phyloP scores from a whole-genome alignment of 2,329 filamentous ascomycete species.

The Sordariomycetes sp. region DNA sequence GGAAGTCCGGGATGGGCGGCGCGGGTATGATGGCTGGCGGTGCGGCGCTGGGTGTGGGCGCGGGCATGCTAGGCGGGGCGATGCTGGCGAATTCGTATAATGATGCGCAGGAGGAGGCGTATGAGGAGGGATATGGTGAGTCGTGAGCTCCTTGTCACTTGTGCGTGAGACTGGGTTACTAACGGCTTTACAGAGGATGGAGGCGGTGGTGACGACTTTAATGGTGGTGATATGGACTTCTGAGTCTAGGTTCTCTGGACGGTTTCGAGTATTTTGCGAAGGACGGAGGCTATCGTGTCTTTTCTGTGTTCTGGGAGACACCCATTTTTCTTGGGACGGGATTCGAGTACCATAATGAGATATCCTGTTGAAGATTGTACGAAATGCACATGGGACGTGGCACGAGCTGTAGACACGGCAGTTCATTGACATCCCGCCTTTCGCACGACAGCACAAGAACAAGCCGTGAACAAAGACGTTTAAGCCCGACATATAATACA shows the following conservation, averaged over 20 bases:
- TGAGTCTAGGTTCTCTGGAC: conserved; percentile 11
- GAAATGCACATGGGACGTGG: neutral
- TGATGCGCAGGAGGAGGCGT: conserved; percentile 45
- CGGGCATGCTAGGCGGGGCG: conserved; percentile 67
- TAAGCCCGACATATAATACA: neutral
- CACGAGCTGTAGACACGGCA: neutral
- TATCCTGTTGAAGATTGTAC: neutral
- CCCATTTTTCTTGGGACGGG: neutral
- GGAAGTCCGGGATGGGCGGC: conserved; percentile 31
- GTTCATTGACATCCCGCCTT: conserved; percentile 1
- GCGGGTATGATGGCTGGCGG: conserved; percentile 41
- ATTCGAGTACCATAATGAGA: neutral
- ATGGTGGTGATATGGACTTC: conserved; percentile 17
- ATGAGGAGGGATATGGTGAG: conserved; percentile 28
- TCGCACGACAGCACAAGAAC: neutral
- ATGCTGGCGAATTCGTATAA: conserved; percentile 56
- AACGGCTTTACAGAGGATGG: conserved; percentile 2
- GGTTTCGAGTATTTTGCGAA: neutral
- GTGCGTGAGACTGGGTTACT: neutral
- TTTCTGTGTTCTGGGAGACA: neutral
- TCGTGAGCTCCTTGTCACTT: conserved; percentile 1
- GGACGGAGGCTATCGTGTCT: no score
- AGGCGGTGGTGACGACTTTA: neutral
- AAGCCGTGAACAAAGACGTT: neutral
- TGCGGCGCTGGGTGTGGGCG: conserved; percentile 66